Evolutionary conservation across 306 rosid species (phyloP), one percentile per base, ranked within the genome.

Genomic region (Trifolium pratense): DNA sequence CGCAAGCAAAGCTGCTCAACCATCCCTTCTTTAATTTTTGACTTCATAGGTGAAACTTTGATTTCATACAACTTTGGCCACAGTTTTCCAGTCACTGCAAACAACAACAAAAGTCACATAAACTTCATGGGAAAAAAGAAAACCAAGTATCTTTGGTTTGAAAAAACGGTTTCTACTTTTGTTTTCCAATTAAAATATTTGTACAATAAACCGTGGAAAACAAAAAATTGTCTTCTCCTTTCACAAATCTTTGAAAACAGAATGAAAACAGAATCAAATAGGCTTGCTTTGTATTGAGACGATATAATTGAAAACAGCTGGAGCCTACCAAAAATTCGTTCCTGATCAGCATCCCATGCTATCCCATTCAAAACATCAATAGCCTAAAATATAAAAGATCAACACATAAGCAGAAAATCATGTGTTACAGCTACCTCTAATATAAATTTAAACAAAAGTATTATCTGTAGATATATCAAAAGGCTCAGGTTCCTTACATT

Each of bases 11-110:
- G 84, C 68, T 79, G 36, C 79, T 87, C 84, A 17, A 91, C 79
- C 31, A 3, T 20, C 66, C 69, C 86, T 59, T 80, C 84, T 13
- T 75, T 55, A 48, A 81, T 11, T 49, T 59, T 71, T 70, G 83
- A 39, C 55, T 84, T 72, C 17, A 81, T 34, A 3, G 87, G 90
- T 55, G 51, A 53, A 76, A 89, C 61, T 81, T 86, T 85, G 76
- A 91, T 83, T 85, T 93, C 97, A 73, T 74, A 91, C 34, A 93
- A 83, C 86, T 85, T 86, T 17, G 98, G 97, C 98, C 98, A 93
- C 15, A 85, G 71, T 84, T 93, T 93, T 75, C 98, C 97, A 0
- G 98, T 93, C 76, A 93, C 98, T 93, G 90, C 78, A 79, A 75
- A 21, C 36, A 82, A 68, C 37, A 66, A 32, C 63, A 51, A n/a